Percentiles rank a stretch among this genome's conserved stretches.
Conservation (phyloP, 805 yeast species). For the Cyberlindnera samutprakarnensis region DNA sequence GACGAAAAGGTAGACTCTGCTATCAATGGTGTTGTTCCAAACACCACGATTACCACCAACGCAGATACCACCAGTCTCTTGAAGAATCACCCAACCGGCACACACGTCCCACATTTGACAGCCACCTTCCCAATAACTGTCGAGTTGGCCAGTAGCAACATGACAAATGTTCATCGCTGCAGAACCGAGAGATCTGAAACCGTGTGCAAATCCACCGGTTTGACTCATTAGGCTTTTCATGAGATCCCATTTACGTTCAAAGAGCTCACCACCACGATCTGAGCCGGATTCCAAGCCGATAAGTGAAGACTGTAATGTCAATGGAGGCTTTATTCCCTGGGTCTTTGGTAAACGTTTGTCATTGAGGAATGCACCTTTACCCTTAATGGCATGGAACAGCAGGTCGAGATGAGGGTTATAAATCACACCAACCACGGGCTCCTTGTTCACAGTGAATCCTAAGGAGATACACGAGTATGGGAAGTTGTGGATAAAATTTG, state of each 20-base stretch:
- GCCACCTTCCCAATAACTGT: slow-evolving; percentile 67
- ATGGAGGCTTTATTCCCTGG: slow-evolving; percentile 24
- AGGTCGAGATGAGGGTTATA: slow-evolving; percentile 51
- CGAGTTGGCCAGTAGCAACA: slow-evolving; percentile 51
- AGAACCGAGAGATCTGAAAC: slow-evolving; percentile 54
- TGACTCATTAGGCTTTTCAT: slow-evolving; percentile 37
- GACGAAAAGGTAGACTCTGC: slow-evolving; percentile 49
- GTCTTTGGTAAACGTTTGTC: slow-evolving; percentile 27
- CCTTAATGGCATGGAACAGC: slow-evolving; percentile 46
- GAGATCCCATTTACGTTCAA: slow-evolving; percentile 40
- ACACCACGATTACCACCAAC: slow-evolving; percentile 47
- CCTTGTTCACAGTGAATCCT: slow-evolving; percentile 42
- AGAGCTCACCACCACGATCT: slow-evolving; percentile 46
- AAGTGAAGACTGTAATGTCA: slow-evolving; percentile 43
- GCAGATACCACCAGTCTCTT: slow-evolving; percentile 51
- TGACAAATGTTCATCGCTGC: slow-evolving; percentile 58
- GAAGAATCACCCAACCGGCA: slow-evolving; percentile 57
- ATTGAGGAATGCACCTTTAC: slow-evolving; percentile 48
- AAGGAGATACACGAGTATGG: slow-evolving; percentile 57
- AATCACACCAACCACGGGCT: slow-evolving; percentile 57
- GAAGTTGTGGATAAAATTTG: slow-evolving; percentile 55
- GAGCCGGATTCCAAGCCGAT: slow-evolving; percentile 57
- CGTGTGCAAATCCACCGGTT: slow-evolving; percentile 53
- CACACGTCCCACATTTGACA: slow-evolving; percentile 65
- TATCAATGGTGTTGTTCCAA: slow-evolving; percentile 42